Conservation (phyloP, 1,284 basidiomycete genomes). For the Ganoderma multipileum region DNA sequence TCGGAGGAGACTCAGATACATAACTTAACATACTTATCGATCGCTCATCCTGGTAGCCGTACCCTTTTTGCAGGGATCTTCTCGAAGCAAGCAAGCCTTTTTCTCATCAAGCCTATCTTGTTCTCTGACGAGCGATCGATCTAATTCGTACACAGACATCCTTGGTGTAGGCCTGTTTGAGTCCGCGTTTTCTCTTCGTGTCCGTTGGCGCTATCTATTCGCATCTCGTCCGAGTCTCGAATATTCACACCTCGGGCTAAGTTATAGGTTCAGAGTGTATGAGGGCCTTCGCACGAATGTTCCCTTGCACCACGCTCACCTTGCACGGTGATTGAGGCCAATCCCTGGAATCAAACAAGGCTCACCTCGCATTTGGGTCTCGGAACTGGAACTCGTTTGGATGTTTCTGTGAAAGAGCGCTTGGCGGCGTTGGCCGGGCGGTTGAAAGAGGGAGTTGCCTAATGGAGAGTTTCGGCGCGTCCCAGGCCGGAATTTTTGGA, state of each 20-base stretch:
- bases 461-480: conserved; percentile 21
- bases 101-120: not conserved
- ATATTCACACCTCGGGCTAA: no score
- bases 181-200: not conserved
- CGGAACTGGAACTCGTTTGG: no score
- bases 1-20: no score
- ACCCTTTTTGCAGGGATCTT: not conserved
- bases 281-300: no score
- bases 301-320: no score
- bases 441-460: conserved; percentile 9
- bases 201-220: not conserved
- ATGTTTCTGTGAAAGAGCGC: not conserved
- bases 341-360: no score
- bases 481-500: conserved; percentile 30
- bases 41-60: no score
- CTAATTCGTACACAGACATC: not conserved
- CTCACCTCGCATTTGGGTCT: not conserved
- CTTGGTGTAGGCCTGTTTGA: not conserved
- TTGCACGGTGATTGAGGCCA: no score
- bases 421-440: not conserved
- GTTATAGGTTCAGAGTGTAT: no score
- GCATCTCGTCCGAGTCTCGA: not conserved
- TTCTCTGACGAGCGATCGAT: not conserved
- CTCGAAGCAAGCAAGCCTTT: not conserved
- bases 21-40: no score